Conservation (phyloP, 2,329 filamentous ascomycete genomes). For the Beauveria brongniartii region DNA sequence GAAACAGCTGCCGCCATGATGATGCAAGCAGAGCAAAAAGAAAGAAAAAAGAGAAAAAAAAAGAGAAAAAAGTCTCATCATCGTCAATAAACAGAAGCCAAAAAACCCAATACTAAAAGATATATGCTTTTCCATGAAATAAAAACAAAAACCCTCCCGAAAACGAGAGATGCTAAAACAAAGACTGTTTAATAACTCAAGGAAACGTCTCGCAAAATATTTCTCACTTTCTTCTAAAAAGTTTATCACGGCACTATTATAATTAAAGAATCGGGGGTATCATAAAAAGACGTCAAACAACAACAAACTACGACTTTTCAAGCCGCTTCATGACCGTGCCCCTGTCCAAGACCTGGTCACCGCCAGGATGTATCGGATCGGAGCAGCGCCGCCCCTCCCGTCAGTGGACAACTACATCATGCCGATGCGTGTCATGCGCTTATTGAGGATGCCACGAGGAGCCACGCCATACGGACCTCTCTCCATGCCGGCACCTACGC, state of each 20-base stretch:
- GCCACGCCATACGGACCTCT: constrained; percentile 16
- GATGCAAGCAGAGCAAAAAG: neutral
- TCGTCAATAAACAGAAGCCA: neutral
- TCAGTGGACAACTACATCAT: constrained; percentile 37
- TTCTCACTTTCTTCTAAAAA: neutral
- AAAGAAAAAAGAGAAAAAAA: neutral
- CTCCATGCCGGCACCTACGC: constrained; percentile 10
- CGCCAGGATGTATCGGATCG: neutral
- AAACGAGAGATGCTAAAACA: neutral
- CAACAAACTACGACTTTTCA: neutral
- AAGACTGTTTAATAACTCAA: neutral
- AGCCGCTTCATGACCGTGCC: neutral
- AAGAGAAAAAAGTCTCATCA: neutral
- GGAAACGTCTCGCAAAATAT: neutral
- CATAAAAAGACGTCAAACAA: neutral
- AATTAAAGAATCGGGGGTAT: neutral
- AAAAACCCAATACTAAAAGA: neutral
- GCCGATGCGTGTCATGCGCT: constrained; percentile 52
- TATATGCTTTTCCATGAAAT: neutral
- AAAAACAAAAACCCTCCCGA: neutral
- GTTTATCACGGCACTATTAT: neutral
- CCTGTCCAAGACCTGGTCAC: neutral
- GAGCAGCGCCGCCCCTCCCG: neutral
- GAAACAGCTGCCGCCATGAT: too few species aligned
- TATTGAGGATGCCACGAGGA: constrained; percentile 37